Evolutionary conservation across 768 basidiomycete genomes (phyloP).

Genomic region (Tubosaeta sp.): DNA sequence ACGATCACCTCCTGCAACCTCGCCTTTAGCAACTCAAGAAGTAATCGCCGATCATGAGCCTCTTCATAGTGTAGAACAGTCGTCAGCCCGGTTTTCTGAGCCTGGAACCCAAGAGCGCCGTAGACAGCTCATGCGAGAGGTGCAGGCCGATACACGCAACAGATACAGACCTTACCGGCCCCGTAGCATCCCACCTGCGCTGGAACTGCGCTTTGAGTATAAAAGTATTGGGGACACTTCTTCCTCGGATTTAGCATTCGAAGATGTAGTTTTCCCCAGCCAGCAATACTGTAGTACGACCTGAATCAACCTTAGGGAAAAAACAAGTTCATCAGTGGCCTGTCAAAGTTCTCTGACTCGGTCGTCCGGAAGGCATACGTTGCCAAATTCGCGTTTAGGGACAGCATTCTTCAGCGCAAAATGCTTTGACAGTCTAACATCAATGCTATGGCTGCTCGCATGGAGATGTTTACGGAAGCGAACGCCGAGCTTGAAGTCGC

Average conservation of each 20-base stretch:
- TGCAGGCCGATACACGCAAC: background rate
- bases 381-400: background rate
- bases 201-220: background rate
- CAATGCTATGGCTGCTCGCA: background rate
- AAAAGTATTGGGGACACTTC: background rate
- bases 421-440: background rate
- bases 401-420: background rate
- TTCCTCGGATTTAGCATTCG: background rate
- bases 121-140: too few species aligned
- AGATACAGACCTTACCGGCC: background rate
- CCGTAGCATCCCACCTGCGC: background rate
- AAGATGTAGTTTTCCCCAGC: background rate
- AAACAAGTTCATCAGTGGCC: background rate
- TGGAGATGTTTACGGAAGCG: background rate
- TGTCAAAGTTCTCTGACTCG: background rate
- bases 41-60: too few species aligned
- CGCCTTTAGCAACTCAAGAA: too few species aligned
- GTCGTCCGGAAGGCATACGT: background rate
- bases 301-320: too few species aligned
- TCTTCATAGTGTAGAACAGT: too few species aligned
- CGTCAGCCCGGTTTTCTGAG: too few species aligned
- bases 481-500: background rate
- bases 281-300: too few species aligned
- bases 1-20: too few species aligned
- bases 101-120: too few species aligned